Evolutionary conservation across 78 protist genomes (phyloP), one percentile per base, ranked within the genome.

Genomic region (Speleostelium caveatum): DNA sequence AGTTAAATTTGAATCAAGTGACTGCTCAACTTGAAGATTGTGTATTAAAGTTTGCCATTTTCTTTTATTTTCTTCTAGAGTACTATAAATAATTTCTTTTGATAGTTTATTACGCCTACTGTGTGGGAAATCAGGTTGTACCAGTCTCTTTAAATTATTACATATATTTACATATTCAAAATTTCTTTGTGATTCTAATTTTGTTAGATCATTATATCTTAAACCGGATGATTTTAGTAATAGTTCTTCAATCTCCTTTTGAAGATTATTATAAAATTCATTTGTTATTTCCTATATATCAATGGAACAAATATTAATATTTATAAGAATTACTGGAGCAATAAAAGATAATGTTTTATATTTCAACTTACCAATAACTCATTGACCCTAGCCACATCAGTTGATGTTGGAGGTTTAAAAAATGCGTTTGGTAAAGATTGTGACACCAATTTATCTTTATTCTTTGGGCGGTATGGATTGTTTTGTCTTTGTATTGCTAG

Each of bases 131-230:
- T 32, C 45, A 7, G 89, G 89, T 41, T 80, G 75, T 7, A 80
- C 36, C 30, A 80, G 28, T 38, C 68, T 80, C 60, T 80, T 80
- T 26, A 80, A 30, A 68, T 61, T 42, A 68, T 80, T 80, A 73
- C 89, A 80, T 56, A 80, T 66, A 26, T 80, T 80, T 36, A 80
- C 53, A 59, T 80, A 80, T 41, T 80, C 89, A 28, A 68, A 59
- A 56, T 56, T 68, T n/a, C 89, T 55, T 67, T 80, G 89, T 68
- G 39, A 68, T 58, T 80, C 89, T 26, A 80, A 41, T 55, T 67
- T 38, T 2, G 61, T 28, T 3, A 80, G 24, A 68, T 80, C 89
- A 22, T 68, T 66, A 19, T 68, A 80, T 42, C 89, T n/a, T 5
- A 17, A 45, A 26, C 89, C 89, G 24, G 21, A 41, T 24, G 89